Evolutionary conservation across 306 rosid genomes (phyloP), one percentile per base, ranked within the genome.

Genomic region (Sindora glabra): DNA sequence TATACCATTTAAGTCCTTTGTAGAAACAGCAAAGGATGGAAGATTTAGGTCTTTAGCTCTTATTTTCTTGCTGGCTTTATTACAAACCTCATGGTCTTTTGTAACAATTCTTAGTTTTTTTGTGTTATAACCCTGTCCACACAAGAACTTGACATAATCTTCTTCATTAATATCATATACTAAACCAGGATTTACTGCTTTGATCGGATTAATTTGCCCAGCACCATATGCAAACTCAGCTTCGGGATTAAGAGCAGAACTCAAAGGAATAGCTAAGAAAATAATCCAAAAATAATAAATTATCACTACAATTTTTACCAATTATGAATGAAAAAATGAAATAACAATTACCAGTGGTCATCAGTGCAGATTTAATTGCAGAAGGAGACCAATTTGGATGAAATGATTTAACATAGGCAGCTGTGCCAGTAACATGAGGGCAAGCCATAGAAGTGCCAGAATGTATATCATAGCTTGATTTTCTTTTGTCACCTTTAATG

Each of bases 141-240:
- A 75, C 37, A 75, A 47, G 62, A 59, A 75, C 12, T 29, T 59
- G 3, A 59, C 54, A 30, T 70, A 75, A 29, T 70, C 73, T 1
- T 1, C 2, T 30, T 33, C 60, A 24, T 10, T 1, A 0, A 41
- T 22, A 3, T 75, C 61, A 16, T 75, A 75, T 5, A 75, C 19
- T 10, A 75, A 39, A 5, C 76, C 80, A 10, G 80, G 76, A 38
- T 52, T 10, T 2, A 61, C 29, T 11, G 80, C 72, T 27, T 38
- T 44, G 5, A 17, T 16, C 14, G 76, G 80, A 32, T 75, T 22
- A 4, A 75, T 23, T 5, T 75, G 71, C 45, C 80, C 80, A 5
- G 80, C 29, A 4, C 80, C 82, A 16, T 77, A 67, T 14, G 75
- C 75, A 23, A 77, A 57, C 11, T 77, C 78, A 15, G 68, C 82